Percentiles rank a stretch among this genome's conserved stretches.
These are phyloP conservation scores for Mesembryanthemum crystallinum DNA, from an alignment of 148 eudicot genomes.

Conservation along the genomic window DNA sequence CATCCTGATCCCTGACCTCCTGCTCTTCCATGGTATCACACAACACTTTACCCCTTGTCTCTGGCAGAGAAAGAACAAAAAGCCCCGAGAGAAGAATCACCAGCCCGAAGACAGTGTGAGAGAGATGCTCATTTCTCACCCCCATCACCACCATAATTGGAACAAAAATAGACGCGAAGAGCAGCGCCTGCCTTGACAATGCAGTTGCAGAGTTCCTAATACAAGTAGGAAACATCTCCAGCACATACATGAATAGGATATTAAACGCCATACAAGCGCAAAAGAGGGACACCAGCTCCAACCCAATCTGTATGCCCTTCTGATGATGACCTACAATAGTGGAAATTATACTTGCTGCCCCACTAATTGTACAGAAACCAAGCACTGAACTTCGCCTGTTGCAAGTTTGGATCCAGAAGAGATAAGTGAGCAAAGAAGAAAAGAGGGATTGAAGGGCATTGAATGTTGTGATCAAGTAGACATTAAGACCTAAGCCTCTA, in stretches of 20 bases:
- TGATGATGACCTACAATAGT: neutral
- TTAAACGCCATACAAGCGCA: conserved; percentile 28
- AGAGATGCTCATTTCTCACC: conserved; percentile 3
- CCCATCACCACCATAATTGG: conserved; percentile 26
- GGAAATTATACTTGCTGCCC: conserved; percentile 21
- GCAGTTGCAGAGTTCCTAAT: conserved; percentile 33
- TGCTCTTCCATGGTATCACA: conserved; percentile 46
- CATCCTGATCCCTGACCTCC: conserved; percentile 17
- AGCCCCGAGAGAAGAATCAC: conserved; percentile 28
- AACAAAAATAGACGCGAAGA: conserved; percentile 24
- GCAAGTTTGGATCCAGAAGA: conserved; percentile 24
- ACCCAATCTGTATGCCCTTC: conserved; percentile 8
- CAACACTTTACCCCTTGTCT: conserved; percentile 31
- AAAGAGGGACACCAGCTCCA: conserved; percentile 24
- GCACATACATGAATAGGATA: conserved; percentile 24
- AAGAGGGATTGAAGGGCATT: conserved; percentile 14
- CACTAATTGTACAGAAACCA: conserved; percentile 27
- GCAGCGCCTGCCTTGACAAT: conserved; percentile 28
- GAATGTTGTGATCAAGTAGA: conserved; percentile 24
- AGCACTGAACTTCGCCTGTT: conserved; percentile 28
- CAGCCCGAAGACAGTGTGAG: conserved; percentile 25
- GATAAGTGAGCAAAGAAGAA: conserved; percentile 18
- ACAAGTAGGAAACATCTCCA: conserved; percentile 35
- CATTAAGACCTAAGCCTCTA: conserved; percentile 26
- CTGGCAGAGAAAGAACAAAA: conserved; percentile 32